Evolutionary conservation across 202 grass and related monocot species (phyloP).

Genomic region (Thinopyrum obtusiflorum): DNA sequence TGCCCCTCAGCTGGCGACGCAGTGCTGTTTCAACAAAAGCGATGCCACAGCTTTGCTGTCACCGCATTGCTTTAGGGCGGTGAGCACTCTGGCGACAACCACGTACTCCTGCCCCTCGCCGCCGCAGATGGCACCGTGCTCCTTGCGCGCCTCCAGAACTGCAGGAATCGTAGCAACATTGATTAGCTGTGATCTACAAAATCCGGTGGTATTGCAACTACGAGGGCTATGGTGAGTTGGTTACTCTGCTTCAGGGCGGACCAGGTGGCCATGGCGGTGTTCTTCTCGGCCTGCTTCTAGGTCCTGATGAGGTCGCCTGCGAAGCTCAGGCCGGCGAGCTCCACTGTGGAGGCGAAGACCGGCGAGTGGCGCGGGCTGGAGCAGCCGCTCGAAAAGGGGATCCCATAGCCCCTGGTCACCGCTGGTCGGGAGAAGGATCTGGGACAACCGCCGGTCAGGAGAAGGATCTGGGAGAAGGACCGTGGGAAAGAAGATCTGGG

Average conservation of each 20-base stretch:
- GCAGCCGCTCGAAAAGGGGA: no score
- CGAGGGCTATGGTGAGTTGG: background rate
- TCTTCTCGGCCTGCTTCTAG: slow-evolving; percentile 98
- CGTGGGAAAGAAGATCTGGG: no score
- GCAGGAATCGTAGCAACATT: background rate
- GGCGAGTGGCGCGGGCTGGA: slow-evolving; percentile 83
- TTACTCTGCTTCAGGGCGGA: slow-evolving; percentile 79
- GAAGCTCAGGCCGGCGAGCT: slow-evolving; percentile 80
- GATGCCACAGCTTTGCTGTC: background rate
- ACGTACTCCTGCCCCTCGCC: slow-evolving; percentile 70
- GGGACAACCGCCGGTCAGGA: no score
- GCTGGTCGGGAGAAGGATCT: no score
- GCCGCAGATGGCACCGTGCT: slow-evolving; percentile 10
- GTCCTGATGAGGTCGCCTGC: slow-evolving; percentile 65
- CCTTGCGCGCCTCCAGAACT: slow-evolving; percentile 65
- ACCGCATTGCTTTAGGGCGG: slow-evolving; percentile 32
- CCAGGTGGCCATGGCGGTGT: slow-evolving; percentile 91
- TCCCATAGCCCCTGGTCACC: no score
- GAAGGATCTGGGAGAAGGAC: no score
- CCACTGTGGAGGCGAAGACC: slow-evolving; percentile 72
- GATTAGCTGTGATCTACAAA: background rate
- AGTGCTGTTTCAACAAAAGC: slow-evolving; percentile 18
- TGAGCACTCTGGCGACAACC: slow-evolving; percentile 55
- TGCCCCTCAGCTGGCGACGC: background rate
- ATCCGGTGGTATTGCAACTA: background rate